Base-by-base conservation (phyloP, 2,329 filamentous ascomycete species). In the Atkinsonella hypoxylon region DNA sequence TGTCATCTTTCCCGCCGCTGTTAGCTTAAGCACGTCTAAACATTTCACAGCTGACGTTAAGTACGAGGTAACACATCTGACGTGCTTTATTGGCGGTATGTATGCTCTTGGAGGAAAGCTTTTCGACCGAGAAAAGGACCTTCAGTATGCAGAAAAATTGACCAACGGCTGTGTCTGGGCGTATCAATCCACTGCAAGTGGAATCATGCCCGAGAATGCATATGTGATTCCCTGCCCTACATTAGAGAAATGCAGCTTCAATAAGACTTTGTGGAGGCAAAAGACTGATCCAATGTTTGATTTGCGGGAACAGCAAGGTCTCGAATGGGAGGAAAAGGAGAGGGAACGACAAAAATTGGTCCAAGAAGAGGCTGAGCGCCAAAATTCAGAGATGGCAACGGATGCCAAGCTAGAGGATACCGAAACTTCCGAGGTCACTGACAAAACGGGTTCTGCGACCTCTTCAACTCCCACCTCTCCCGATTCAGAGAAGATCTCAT, bases 1-100 rank as follows among this genome's bases (percentile, higher is more conserved):
- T 53, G 78, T 93, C n/a, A 74, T 93, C 2, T 81, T 93, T 54
- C 79, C 86, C 0, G 84, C 85, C 22, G 81, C 81, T 57, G 64
- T 79, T n/a, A 70, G 62, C 45, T 73, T 76, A 10, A 63, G 17
- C 18, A 73, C 73, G 13, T 65, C 72, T 2, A 70, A 62, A 2
- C 64, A 68, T 43, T 56, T 59, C 9, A 66, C 73, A 10, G 61
- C 70, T 12, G 54, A 49, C 18, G 73, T 72, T 13, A 66, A 81
- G 45, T 87, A 83, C 60, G 78, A 85, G 54, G 70, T 79, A 7
- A 74, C 77, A 0, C 79, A 85, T 59, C 68, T 85, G 48, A 81
- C 80, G 4, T 87, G 83, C 62, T 87, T 83, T 59, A 70, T 77
- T 1, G 82, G 83, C 4, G 83, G 81, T 13, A 79, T 83, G 70